Percentiles rank a stretch among this genome's conserved stretches.
Conservation (phyloP, 176 grass and related monocot species). For the Rhynchospora pubera region DNA sequence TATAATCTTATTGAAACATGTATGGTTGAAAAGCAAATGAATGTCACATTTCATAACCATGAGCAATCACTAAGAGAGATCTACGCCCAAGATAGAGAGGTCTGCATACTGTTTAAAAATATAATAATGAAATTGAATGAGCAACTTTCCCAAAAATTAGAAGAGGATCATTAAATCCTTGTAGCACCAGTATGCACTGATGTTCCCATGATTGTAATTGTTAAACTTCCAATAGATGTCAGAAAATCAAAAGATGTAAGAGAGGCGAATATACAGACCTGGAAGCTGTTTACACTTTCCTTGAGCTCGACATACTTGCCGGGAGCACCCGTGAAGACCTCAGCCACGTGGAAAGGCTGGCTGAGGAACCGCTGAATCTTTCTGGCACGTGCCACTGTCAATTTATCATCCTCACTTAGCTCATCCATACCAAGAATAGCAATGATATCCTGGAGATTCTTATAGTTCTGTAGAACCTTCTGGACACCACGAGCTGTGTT, state of each 20-base stretch:
- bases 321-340: constrained; percentile 96
- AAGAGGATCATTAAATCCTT: not conserved
- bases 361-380: constrained; percentile 92
- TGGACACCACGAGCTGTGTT: constrained; percentile 98
- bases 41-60: not conserved
- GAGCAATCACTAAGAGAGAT: no score
- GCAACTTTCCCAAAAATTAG: not conserved
- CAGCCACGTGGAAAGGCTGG: constrained; percentile 96
- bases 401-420: constrained; percentile 91
- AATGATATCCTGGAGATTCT: constrained; percentile 99
- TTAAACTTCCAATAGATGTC: not conserved
- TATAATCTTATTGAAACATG: not conserved
- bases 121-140: not conserved
- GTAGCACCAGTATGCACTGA: not conserved
- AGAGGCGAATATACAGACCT: constrained; percentile 39
- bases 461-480: constrained; percentile 99
- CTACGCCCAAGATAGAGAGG: no score
- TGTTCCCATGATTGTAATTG: not conserved
- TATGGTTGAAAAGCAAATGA: not conserved
- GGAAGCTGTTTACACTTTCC: constrained; percentile 78
- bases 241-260: not conserved
- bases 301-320: constrained; percentile 95
- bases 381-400: constrained; percentile 84
- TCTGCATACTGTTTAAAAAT: not conserved
- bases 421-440: constrained; percentile 97